A percentile compares a stretch with the other conserved stretches of the same genome.
phyloP scores from a whole-genome alignment of 2,329 filamentous ascomycete species.

The Fusarium sp. region DNA sequence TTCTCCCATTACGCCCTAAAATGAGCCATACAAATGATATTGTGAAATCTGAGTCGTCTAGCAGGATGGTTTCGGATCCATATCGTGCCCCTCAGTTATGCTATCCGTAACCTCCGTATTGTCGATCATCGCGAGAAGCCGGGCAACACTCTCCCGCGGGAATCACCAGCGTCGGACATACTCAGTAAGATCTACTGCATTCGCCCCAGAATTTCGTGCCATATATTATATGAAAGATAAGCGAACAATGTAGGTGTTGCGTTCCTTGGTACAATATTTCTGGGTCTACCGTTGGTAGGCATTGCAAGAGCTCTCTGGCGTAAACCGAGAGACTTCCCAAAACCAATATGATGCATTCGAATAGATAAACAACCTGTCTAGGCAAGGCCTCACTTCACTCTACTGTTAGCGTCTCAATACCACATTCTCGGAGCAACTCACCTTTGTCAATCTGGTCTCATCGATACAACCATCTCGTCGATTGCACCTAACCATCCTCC shows the following conservation, averaged over 20 bases:
- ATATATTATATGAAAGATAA: not conserved
- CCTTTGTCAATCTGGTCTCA: not conserved
- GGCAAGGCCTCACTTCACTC: not conserved
- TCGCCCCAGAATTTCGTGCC: not conserved
- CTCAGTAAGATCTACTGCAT: not conserved
- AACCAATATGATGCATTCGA: not conserved
- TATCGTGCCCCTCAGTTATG: not conserved
- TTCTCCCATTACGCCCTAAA: too few species aligned
- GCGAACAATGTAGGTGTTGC: too few species aligned
- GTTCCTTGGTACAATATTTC: too few species aligned
- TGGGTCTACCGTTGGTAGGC: not conserved
- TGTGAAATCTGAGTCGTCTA: not conserved
- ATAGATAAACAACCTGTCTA: not conserved
- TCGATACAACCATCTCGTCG: not conserved
- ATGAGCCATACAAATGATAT: not conserved
- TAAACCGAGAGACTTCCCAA: not conserved
- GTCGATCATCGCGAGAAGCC: not conserved
- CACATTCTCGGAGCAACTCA: not conserved
- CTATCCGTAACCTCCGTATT: not conserved
- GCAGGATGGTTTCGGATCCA: not conserved
- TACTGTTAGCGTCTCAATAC: not conserved
- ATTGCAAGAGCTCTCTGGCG: not conserved
- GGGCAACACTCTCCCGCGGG: not conserved
- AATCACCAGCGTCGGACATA: not conserved
- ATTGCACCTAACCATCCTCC: fast-evolving